Evolutionary conservation across 2,329 filamentous ascomycete genomes (phyloP), one percentile per base, ranked within the genome.

Genomic region (Cytospora piceae): DNA sequence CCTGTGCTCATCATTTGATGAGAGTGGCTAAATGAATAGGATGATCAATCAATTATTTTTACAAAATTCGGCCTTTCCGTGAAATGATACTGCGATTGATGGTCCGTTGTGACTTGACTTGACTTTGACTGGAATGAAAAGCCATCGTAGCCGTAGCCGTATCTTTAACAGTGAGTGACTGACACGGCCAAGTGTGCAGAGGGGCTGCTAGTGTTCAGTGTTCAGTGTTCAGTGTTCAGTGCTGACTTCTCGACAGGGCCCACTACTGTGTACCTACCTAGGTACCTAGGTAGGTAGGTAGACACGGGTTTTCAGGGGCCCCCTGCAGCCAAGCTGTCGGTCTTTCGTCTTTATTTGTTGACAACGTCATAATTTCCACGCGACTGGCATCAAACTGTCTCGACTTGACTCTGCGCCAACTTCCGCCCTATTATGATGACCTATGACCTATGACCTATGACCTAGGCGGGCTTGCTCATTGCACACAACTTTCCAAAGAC

Each of bases 351-450:
- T 15, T 34, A 15, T 20, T 15, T 63, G 55, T 39, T 20, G 53
- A 46, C 60, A 63, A 63, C 60, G 60, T 63, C 60, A 63, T 63
- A 51, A 54, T 51, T 56, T 46, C 17, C 24, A 57, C 8, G 17
- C 37, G n/a, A 34, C 60, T 56, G 24, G 59, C 34, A 34, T 27
- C 59, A 61, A 42, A 24, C 32, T 20, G 34, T 17, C 24, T 49
- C 46, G n/a, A 49, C 9, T 49, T 49, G 4, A 49, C 9, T 14
- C 46, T 49, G 46, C 42, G 42, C n/a, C 46, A 24, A 24, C 46
- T 24, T 24, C 46, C 20, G 20, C n/a, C 42, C 42, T 22, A 9
- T 15, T 22, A 46, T 20, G 6, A 29, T 46, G 42, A n/a, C 42
- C 42, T 22, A 22, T 11, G 46, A 22, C 11, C 42, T 49, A 49